Conservation (phyloP, 148 eudicot species). For the Amaranthus palmeri region DNA sequence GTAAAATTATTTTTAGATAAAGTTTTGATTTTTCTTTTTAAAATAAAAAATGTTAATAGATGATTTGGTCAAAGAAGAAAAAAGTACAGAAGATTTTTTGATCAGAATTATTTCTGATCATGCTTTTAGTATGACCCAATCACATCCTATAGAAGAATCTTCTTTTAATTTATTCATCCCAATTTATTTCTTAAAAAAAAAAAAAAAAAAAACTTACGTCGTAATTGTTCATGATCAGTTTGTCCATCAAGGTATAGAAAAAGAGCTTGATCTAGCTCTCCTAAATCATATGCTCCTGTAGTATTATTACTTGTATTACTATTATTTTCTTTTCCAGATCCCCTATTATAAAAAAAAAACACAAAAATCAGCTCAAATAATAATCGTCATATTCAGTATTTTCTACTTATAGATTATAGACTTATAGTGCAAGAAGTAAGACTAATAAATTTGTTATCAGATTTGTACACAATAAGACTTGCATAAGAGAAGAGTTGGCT, state of each 20-base stretch:
- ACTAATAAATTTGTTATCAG: too few species aligned
- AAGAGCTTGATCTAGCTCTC: constrained; percentile 86
- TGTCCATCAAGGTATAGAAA: constrained; percentile 72
- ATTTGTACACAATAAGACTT: too few species aligned
- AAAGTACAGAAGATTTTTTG: constrained; percentile 26
- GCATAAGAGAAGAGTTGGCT: too few species aligned
- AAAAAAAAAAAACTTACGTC: constrained; percentile 46
- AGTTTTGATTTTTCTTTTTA: not conserved
- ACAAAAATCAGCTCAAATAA: not conserved
- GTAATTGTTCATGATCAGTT: constrained; percentile 46
- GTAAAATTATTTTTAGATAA: not conserved
- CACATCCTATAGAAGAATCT: constrained; percentile 25
- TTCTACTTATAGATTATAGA: too few species aligned
- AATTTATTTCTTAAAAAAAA: not conserved
- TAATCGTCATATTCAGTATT: not conserved
- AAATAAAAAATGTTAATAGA: not conserved
- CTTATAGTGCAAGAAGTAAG: too few species aligned
- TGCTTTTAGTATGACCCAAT: constrained; percentile 38
- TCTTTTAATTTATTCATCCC: not conserved
- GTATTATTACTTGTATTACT: constrained; percentile 33
- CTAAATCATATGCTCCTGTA: constrained; percentile 63
- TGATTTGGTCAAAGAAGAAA: constrained; percentile 28
- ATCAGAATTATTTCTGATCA: constrained; percentile 24
- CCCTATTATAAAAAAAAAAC: constrained; percentile 3
- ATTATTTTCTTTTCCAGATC: constrained; percentile 9